phyloP scores from a whole-genome alignment of 768 basidiomycete species.

The Collybia sordida region DNA sequence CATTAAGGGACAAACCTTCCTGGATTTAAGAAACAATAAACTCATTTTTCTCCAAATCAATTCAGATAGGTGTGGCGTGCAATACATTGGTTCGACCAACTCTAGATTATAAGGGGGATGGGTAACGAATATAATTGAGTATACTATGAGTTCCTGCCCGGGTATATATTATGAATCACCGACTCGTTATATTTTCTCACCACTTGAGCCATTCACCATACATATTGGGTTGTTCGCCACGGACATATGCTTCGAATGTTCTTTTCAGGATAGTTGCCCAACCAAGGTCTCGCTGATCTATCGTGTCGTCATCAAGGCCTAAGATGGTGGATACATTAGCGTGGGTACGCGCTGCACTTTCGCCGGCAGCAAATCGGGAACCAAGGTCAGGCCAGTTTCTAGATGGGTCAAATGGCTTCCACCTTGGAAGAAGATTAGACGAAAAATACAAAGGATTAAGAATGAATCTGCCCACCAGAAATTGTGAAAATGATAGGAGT shows the following conservation, averaged over 20 bases:
- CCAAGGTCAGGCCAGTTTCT: conserved; percentile 98
- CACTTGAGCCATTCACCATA: conserved; percentile 82
- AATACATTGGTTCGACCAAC: no score
- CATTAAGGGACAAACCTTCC: no score
- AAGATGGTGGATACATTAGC: conserved; percentile 33
- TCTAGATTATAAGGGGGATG: no score
- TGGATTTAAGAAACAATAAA: no score
- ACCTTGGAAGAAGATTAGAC: conserved; percentile 50
- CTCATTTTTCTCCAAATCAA: no score
- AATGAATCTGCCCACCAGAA: conserved; percentile 59
- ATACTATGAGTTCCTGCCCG: no score
- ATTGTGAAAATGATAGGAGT: conserved; percentile 96
- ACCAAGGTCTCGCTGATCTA: conserved; percentile 79
- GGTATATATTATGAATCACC: no score
- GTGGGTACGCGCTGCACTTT: conserved; percentile 58
- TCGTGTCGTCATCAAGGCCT: conserved; percentile 41
- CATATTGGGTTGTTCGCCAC: conserved; percentile 92
- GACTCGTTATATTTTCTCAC: conserved; percentile 27
- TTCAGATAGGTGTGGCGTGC: no score
- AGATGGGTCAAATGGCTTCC: conserved; percentile 90
- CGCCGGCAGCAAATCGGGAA: conserved; percentile 70
- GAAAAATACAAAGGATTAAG: background rate
- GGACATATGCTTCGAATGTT: conserved; percentile 90
- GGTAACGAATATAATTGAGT: no score
- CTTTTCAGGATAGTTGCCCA: conserved; percentile 96